These are phyloP conservation scores for Leersia perrieri DNA, from an alignment of 176 grass and related monocot species.

Conservation along the genomic window DNA sequence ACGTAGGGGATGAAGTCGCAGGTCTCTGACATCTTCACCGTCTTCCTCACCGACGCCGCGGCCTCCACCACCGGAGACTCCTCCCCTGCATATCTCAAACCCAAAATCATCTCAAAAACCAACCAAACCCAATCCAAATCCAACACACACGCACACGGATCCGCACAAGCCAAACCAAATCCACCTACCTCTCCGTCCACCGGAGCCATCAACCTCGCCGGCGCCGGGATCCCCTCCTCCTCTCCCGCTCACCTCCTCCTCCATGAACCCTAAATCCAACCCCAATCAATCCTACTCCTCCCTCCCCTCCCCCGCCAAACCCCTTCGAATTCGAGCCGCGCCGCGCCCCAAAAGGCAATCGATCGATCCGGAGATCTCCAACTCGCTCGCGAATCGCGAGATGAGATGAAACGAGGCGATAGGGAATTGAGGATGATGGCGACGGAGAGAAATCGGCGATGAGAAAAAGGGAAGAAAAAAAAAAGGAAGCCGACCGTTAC, in stretches of 20 bases:
- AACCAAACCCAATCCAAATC: not conserved
- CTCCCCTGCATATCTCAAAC: not conserved
- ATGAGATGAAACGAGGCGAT: not conserved
- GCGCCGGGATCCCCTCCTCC: not conserved
- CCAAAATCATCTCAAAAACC: not conserved
- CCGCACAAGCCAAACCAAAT: not conserved
- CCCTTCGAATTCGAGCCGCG: not conserved
- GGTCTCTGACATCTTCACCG: constrained; percentile 42
- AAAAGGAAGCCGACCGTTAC: constrained; percentile 15
- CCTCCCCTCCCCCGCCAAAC: not conserved
- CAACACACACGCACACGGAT: not conserved
- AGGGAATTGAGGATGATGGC: not conserved
- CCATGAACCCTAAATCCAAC: not conserved
- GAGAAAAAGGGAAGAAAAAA: not conserved
- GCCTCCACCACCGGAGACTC: not conserved
- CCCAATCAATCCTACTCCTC: not conserved
- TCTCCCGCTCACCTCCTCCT: not conserved
- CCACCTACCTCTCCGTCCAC: not conserved
- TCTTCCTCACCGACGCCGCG: constrained; percentile 23
- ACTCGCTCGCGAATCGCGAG: too few species aligned
- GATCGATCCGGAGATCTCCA: not conserved
- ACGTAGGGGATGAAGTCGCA: constrained; percentile 31
- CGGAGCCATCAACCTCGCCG: not conserved
- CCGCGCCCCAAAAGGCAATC: not conserved
- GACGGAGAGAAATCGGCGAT: not conserved